Evolutionary conservation across 805 yeast genomes (phyloP), one percentile per base, ranked within the genome.

Genomic region (Naumovozyma dairenensis): DNA sequence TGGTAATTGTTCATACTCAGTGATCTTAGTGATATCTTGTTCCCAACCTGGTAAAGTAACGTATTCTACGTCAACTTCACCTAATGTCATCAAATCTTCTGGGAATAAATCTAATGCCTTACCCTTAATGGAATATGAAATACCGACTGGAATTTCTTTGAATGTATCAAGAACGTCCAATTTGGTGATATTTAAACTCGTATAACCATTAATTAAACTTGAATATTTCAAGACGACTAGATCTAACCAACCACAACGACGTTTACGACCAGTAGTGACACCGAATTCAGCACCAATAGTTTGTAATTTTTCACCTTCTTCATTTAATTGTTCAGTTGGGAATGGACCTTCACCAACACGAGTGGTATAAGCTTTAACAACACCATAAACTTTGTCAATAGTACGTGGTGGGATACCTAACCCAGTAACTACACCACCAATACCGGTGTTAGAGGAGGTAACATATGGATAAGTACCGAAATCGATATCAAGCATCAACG

Each of bases 341-440:
- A 92, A 92, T 21, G 98, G 98, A 45, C 98, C 98, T 57, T 87
- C 97, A 51, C 98, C 98, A 36, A 92, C 98, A 64, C 98, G 78
- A 24, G 98, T 92, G 29, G 98, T 92, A 65, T 92, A 92, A 27
- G 97, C 97, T 69, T 92, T 92, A 30, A 89, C 97, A 17, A 92
- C 98, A 62, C 98, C 98, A 58, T 80, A 85, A 29, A 86, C 69
- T 59, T 85, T 79, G 34, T 69, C 72, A 50, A 92, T 80, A 42
- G 77, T 65, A 45, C 69, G 72, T 48, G 98, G 98, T n/a, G 97
- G 96, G 40, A 92, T 61, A 48, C 97, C 98, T 45, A 92, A 72
- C 42, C 98, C 98, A 25, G 98, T 92, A 52, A 86, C 68, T 33
- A 92, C 97, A 65, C 98, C 98, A 48, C 98, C 98, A 53, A 92